A percentile compares a stretch with the other conserved stretches of the same genome.
These are phyloP conservation scores for Yamadazyma sp. DNA, from an alignment of 1,139 yeast genomes.

Conservation along the genomic window DNA sequence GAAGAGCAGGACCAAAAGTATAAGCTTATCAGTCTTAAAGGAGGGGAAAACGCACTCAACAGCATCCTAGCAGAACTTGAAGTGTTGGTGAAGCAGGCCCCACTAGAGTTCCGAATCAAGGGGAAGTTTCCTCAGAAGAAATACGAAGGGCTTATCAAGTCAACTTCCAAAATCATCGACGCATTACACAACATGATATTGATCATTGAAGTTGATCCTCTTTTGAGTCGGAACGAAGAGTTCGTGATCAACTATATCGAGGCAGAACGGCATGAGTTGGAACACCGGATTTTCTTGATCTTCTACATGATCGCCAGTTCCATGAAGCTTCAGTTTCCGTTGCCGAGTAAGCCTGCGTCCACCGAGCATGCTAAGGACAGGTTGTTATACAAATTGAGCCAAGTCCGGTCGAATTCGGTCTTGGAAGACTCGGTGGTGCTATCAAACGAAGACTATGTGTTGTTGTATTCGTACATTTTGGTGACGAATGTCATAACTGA, in stretches of 20 bases:
- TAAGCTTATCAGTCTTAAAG: slow-evolving; percentile 51
- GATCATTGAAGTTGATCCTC: slow-evolving; percentile 63
- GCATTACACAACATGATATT: slow-evolving; percentile 72
- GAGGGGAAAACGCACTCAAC: slow-evolving; percentile 50
- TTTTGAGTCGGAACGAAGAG: slow-evolving; percentile 52
- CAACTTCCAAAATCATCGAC: slow-evolving; percentile 69
- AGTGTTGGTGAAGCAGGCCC: slow-evolving; percentile 65
- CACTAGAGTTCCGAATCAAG: slow-evolving; percentile 71
- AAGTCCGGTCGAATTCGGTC: slow-evolving; percentile 36
- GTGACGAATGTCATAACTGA: slow-evolving; percentile 68
- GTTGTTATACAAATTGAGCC: slow-evolving; percentile 61
- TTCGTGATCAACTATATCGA: slow-evolving; percentile 56
- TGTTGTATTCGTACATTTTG: slow-evolving; percentile 71
- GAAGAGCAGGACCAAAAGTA: slow-evolving; percentile 16
- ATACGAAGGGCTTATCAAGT: slow-evolving; percentile 50
- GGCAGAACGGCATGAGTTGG: slow-evolving; percentile 64
- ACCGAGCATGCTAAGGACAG: slow-evolving; percentile 76
- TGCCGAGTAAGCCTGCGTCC: slow-evolving; percentile 76
- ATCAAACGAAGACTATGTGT: slow-evolving; percentile 68
- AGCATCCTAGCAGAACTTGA: slow-evolving; percentile 63
- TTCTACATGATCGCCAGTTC: slow-evolving; percentile 82
- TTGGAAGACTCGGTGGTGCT: slow-evolving; percentile 20
- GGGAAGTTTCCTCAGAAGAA: slow-evolving; percentile 64
- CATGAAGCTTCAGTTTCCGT: slow-evolving; percentile 69
- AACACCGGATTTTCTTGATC: slow-evolving; percentile 67